Conservation (phyloP, 331 rosid species). For the Rhamnella rubrinervis region DNA sequence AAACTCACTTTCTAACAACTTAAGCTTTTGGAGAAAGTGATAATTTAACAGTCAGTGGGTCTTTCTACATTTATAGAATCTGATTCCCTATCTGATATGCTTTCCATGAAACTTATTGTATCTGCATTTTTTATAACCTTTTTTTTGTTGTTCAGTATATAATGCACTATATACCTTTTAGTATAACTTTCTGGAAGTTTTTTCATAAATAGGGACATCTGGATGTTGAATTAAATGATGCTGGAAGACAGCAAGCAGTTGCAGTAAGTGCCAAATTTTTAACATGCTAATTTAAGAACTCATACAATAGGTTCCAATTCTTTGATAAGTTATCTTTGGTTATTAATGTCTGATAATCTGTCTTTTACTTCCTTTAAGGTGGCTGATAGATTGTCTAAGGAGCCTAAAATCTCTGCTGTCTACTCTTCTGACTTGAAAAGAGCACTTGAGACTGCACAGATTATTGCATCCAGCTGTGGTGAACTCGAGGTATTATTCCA, state of each 20-base stretch:
- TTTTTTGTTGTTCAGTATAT: background rate
- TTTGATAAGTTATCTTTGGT: conserved; percentile 6
- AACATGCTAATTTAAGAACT: conserved; percentile 11
- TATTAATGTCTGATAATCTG: background rate
- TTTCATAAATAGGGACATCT: conserved; percentile 67
- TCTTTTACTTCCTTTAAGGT: conserved; percentile 48
- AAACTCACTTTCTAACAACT: too few relatives aligned
- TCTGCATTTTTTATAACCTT: background rate
- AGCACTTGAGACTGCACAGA: conserved; percentile 83
- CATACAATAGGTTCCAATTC: conserved; percentile 1
- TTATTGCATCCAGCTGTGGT: conserved; percentile 70
- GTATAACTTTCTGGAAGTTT: background rate
- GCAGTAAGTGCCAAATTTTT: conserved; percentile 52
- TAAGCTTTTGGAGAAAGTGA: too few relatives aligned
- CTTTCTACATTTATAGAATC: too few relatives aligned
- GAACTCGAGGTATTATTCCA: conserved; percentile 58
- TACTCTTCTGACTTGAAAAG: conserved; percentile 89
- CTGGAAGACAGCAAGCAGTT: conserved; percentile 84
- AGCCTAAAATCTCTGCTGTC: conserved; percentile 54
- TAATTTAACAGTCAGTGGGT: too few relatives aligned
- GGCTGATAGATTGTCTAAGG: conserved; percentile 75
- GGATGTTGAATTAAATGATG: conserved; percentile 85
- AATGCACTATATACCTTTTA: conserved; percentile 12
- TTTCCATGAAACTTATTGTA: background rate
- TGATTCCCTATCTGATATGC: too few relatives aligned